These are phyloP conservation scores for Phytophthora podocarpi DNA, from an alignment of 352 stramenopile genomes.

Conservation along the genomic window DNA sequence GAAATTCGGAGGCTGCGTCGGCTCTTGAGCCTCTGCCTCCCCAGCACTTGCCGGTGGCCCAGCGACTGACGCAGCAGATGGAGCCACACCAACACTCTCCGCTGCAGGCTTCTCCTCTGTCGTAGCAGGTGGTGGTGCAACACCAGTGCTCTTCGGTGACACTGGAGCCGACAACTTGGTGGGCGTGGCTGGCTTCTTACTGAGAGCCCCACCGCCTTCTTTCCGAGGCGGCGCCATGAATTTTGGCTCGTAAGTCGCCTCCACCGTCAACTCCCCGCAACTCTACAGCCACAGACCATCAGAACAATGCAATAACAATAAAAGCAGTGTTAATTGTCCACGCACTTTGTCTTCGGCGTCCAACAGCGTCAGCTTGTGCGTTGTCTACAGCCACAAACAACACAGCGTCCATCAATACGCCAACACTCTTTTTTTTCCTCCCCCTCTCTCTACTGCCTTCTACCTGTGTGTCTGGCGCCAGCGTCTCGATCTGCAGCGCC, in stretches of 20 bases:
- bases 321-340: neutral
- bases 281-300: constrained; percentile 9
- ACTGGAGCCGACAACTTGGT: constrained; percentile 4
- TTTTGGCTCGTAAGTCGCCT: constrained; percentile 53
- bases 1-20: constrained; percentile 46
- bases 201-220: constrained; percentile 2
- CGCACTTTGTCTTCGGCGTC: constrained; percentile 21
- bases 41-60: neutral
- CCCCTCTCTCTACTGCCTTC: neutral
- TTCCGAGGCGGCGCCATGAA: constrained; percentile 31
- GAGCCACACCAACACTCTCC: neutral
- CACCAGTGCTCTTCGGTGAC: constrained; percentile 6
- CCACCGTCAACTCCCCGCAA: constrained; percentile 44
- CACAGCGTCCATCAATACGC: constrained; percentile 12
- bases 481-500: constrained; percentile 33
- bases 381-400: constrained; percentile 33
- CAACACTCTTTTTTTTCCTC: neutral
- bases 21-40: neutral
- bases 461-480: constrained; percentile 50
- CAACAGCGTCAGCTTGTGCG: constrained; percentile 33
- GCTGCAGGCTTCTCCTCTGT: constrained; percentile 19
- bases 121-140: neutral
- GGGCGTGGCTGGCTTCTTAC: constrained; percentile 6
- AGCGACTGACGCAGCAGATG: neutral
- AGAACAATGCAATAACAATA: neutral